Percentiles rank a stretch among this genome's conserved stretches.
Evolutionary conservation across 2,329 filamentous ascomycete species (phyloP).

Genomic region (Fusarium floridanum): DNA sequence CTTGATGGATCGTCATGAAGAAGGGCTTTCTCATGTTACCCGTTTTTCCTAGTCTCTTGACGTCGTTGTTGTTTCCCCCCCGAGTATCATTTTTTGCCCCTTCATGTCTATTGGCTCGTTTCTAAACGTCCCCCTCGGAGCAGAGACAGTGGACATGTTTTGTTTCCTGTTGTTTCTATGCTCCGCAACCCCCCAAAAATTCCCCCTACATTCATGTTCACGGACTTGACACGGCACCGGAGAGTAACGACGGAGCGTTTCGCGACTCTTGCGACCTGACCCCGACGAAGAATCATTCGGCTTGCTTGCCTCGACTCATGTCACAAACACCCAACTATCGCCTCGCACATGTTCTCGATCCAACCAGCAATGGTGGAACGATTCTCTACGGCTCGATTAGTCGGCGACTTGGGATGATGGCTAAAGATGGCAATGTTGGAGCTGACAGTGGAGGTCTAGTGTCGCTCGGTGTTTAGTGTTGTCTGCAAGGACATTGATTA

Average conservation of each 20-base stretch:
- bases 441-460: slow-evolving; percentile 28
- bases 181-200: slow-evolving; percentile 18
- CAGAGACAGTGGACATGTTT: slow-evolving; percentile 33
- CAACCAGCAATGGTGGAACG: background rate
- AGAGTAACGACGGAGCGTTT: slow-evolving; percentile 5
- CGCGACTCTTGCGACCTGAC: background rate
- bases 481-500: slow-evolving; percentile 43
- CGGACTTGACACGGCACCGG: slow-evolving; percentile 12
- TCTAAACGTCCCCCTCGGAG: slow-evolving; percentile 18
- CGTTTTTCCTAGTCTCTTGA: slow-evolving; percentile 29
- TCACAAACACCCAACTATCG: background rate
- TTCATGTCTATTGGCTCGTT: slow-evolving; percentile 40
- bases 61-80: slow-evolving; percentile 40
- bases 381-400: background rate
- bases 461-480: slow-evolving; percentile 31
- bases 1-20: slow-evolving; percentile 47
- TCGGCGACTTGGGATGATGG: slow-evolving; percentile 1
- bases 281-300: background rate
- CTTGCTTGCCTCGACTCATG: slow-evolving; percentile 15
- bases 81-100: slow-evolving; percentile 1
- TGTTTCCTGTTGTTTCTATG: slow-evolving; percentile 27
- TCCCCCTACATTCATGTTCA: slow-evolving; percentile 33
- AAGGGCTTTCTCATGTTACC: slow-evolving; percentile 48
- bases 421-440: slow-evolving; percentile 10
- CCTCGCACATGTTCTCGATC: background rate